A percentile compares a stretch with the other conserved stretches of the same genome.
Conservation (phyloP, 768 basidiomycete genomes). For the Auriculariales sp. region DNA sequence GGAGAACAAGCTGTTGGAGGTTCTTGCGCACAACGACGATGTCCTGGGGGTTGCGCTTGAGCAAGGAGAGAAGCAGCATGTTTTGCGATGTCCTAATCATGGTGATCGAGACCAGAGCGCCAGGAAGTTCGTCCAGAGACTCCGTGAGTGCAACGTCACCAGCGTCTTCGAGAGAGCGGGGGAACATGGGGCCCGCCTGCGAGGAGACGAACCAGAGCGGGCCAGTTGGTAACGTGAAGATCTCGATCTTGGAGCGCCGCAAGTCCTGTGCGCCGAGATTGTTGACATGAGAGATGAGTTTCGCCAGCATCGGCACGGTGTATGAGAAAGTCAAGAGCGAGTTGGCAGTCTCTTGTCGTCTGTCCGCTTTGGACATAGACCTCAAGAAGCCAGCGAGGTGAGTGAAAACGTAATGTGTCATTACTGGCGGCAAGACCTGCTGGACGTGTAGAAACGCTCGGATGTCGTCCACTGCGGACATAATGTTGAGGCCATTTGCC, state of each 20-base stretch:
- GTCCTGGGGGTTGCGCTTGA: constrained; percentile 53
- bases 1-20: constrained; percentile 45
- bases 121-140: constrained; percentile 21
- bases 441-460: constrained; percentile 45
- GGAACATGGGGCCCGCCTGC: constrained; percentile 50
- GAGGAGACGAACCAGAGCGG: constrained; percentile 52
- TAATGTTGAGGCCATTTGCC: constrained; percentile 32
- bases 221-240: constrained; percentile 53
- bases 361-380: constrained; percentile 8
- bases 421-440: constrained; percentile 40
- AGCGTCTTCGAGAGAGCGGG: constrained; percentile 21
- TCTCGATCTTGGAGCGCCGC: constrained; percentile 55
- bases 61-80: constrained; percentile 45
- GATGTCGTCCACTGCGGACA: constrained; percentile 34
- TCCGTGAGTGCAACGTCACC: neutral
- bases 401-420: constrained; percentile 56
- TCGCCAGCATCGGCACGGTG: constrained; percentile 41
- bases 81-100: constrained; percentile 62
- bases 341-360: constrained; percentile 28
- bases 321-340: constrained; percentile 39
- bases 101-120: constrained; percentile 36
- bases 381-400: constrained; percentile 49
- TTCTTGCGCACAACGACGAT: constrained; percentile 52
- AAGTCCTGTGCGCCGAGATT: constrained; percentile 60
- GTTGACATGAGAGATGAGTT: constrained; percentile 47